phyloP scores from a whole-genome alignment of 2,329 filamentous ascomycete species.

The Epichloe gansuensis region DNA sequence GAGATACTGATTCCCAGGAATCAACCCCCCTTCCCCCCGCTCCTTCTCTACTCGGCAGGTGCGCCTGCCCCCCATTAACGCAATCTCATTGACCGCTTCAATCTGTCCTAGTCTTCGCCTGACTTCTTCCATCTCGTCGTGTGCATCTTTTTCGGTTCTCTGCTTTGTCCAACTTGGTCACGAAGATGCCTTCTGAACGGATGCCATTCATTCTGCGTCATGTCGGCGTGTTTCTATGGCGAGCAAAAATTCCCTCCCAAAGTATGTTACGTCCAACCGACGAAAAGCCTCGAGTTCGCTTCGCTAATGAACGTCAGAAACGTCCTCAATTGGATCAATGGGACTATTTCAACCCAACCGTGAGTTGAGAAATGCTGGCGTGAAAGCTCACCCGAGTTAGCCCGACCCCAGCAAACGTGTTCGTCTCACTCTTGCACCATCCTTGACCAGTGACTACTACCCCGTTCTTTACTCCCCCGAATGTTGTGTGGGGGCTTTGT shows the following conservation, averaged over 20 bases:
- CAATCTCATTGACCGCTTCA: neutral
- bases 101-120: neutral
- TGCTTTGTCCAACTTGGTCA: neutral
- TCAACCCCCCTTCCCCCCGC: neutral
- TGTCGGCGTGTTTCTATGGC: too few species aligned
- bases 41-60: neutral
- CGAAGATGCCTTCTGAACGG: neutral
- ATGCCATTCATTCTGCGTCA: neutral
- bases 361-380: neutral
- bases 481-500: neutral
- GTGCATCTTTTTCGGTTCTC: neutral
- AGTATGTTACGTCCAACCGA: neutral
- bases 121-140: neutral
- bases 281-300: neutral
- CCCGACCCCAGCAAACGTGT: neutral
- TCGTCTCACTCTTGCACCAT: neutral
- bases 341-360: neutral
- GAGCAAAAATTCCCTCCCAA: too few species aligned
- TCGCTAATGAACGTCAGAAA: neutral
- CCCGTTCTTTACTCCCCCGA: neutral
- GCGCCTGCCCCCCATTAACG: neutral
- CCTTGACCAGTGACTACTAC: neutral
- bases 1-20: neutral
- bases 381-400: neutral
- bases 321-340: neutral